Evolutionary conservation across 2,329 filamentous ascomycete genomes (phyloP).

Genomic region (Arthrobotrys megalospora): DNA sequence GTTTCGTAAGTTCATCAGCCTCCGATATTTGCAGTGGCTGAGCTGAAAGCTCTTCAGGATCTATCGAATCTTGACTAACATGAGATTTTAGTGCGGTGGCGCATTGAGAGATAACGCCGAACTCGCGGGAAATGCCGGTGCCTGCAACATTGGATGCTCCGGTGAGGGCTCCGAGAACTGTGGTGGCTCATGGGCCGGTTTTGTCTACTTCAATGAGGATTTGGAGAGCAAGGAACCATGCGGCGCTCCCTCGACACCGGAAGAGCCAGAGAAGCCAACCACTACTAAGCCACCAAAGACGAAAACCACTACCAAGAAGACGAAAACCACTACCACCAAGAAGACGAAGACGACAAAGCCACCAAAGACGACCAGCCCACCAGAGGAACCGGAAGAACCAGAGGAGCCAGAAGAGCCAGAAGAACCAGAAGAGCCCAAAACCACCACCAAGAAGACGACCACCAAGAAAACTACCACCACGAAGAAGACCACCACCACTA

Average conservation of each 20-base stretch:
- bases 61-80: neutral
- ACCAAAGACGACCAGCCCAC: no score
- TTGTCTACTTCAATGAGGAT: slow-evolving; percentile 18
- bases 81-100: slow-evolving; percentile 23
- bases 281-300: neutral
- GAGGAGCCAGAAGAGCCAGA: no score
- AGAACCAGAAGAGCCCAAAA: no score
- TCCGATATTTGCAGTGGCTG: neutral
- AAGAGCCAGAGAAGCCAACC: neutral
- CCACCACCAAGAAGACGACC: no score
- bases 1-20: neutral
- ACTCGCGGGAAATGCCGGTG: neutral
- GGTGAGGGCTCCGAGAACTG: neutral
- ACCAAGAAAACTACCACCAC: no score
- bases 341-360: neutral
- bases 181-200: slow-evolving; percentile 11
- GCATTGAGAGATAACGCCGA: slow-evolving; percentile 6
- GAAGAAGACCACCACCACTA: no score
- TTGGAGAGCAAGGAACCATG: slow-evolving; percentile 19
- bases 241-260: neutral
- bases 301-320: neutral
- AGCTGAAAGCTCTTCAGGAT: neutral
- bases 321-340: slow-evolving; percentile 4
- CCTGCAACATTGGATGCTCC: neutral
- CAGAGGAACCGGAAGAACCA: no score